A percentile compares a stretch with the other conserved stretches of the same genome.
phyloP scores from a whole-genome alignment of 352 stramenopile species.

The Globisporangium barbulae region DNA sequence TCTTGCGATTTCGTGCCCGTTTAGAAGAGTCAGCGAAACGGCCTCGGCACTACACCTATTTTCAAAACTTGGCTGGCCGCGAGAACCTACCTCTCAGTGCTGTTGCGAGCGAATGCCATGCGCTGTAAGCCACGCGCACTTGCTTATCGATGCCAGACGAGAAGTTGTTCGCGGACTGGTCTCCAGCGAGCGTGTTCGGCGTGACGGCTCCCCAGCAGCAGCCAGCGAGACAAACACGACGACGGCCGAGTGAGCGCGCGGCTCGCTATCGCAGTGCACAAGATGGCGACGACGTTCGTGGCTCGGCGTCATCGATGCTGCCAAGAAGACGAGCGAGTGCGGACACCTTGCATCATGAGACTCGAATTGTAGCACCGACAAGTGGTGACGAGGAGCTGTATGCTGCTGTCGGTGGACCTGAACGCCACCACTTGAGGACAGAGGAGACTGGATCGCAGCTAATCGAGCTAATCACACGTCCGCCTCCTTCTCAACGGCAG shows the following conservation, averaged over 20 bases:
- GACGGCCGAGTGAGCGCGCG: background rate
- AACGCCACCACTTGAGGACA: background rate
- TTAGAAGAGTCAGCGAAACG: background rate
- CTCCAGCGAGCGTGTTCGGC: constrained; percentile 41
- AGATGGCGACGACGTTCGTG: background rate
- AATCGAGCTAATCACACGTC: no score
- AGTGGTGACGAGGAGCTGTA: background rate
- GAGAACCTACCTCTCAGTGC: no score
- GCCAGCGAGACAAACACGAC: background rate
- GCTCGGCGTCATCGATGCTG: no score
- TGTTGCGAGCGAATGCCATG: no score
- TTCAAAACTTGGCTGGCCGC: background rate
- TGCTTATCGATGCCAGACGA: constrained; percentile 1
- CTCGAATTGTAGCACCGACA: background rate
- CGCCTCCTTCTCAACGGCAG: background rate
- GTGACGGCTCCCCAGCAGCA: constrained; percentile 7
- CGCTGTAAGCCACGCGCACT: background rate
- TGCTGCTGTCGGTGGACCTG: background rate
- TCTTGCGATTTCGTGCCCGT: no score
- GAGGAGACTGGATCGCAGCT: background rate
- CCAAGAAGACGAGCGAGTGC: background rate
- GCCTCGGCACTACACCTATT: background rate
- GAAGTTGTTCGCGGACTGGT: constrained; percentile 37
- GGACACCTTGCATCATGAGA: background rate
- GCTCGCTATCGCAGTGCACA: no score